Base-by-base conservation (phyloP, 805 yeast species). In the Metschnikowia continentalis region DNA sequence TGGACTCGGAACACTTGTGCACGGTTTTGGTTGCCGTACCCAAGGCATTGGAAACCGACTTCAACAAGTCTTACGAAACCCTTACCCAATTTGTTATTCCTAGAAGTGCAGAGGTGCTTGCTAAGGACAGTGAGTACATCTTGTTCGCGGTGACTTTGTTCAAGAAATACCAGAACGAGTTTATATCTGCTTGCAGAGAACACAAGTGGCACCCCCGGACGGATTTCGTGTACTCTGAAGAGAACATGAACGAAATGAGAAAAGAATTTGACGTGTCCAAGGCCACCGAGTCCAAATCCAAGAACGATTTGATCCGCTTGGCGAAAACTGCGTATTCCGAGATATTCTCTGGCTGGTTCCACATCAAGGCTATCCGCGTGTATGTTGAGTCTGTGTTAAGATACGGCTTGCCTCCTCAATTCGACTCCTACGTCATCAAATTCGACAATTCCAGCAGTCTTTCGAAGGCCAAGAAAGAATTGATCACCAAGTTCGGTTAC, bases 331-430 rank as follows among this genome's bases (percentile, higher is more conserved):
- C 98, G n/a, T 94, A 86, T 67, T 78, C 87, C 22, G 98, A 94
- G 62, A 82, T 91, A 47, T 76, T 88, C 54, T 77, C 88, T 59
- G 82, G 86, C 57, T 90, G 97, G 97, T 77, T 88, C 64, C 99
- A 94, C 69, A 80, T 94, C 59, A 90, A 90, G 70, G 82, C 88
- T 3, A 77, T 94, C 48, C 83, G 97, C 59, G 79, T 88, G 17
- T 94, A 87, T 69, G 96, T 92, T 36, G 99, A 94, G 72, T 81
- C 90, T 46, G 96, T 94, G 14, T 78, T 94, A 67, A 84, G 99
- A 70, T 94, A 94, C 68, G 99, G 99, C 0, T 79, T 94, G 57
- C 99, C 99, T 35, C 97, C 98, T 32, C 86, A 86, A 61, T 94
- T 92, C 68, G 80, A 82, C 63, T 72, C 76, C 46, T 79, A 61